A percentile compares a stretch with the other conserved stretches of the same genome.
Conservation (phyloP, 192 early-diverging fungal species). For the Backusella psychrophila region DNA sequence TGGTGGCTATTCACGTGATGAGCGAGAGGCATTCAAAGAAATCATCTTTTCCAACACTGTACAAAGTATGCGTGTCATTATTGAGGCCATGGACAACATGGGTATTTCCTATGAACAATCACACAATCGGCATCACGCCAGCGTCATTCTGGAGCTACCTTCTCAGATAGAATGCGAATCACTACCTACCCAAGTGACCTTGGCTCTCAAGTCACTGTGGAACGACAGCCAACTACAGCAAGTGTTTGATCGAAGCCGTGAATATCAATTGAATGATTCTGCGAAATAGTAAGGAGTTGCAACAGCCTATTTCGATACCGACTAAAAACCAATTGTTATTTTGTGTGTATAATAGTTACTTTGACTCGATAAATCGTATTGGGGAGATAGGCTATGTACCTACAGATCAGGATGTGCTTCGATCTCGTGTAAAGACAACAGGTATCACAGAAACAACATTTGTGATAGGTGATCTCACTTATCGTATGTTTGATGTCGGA, state of each 20-base stretch:
- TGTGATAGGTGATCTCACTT: slow-evolving; percentile 86
- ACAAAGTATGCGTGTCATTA: slow-evolving; percentile 91
- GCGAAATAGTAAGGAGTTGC: slow-evolving; percentile 71
- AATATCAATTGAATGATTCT: slow-evolving; percentile 97
- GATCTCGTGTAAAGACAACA: slow-evolving; percentile 96
- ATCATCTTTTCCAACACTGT: slow-evolving; percentile 95
- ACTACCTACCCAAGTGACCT: slow-evolving; percentile 73
- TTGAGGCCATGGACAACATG: slow-evolving; percentile 93
- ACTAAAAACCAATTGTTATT: not conserved
- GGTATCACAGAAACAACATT: slow-evolving; percentile 96
- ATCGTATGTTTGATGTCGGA: slow-evolving; percentile 97
- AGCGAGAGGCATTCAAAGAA: slow-evolving; percentile 89
- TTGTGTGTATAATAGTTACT: slow-evolving; percentile 65
- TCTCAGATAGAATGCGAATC: slow-evolving; percentile 79
- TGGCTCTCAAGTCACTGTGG: slow-evolving; percentile 83
- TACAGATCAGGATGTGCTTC: slow-evolving; percentile 93
- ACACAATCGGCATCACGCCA: slow-evolving; percentile 66
- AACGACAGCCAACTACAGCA: slow-evolving; percentile 75
- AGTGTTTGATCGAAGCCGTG: slow-evolving; percentile 76
- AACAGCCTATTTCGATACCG: slow-evolving; percentile 16
- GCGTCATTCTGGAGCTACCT: slow-evolving; percentile 75
- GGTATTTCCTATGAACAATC: slow-evolving; percentile 75
- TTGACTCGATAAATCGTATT: slow-evolving; percentile 91
- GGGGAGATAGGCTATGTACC: slow-evolving; percentile 76
- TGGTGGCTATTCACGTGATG: slow-evolving; percentile 85